Percentiles rank a stretch among this genome's conserved stretches.
Conservation (phyloP, 305 asterid genomes). For the Solanum hybrid region DNA sequence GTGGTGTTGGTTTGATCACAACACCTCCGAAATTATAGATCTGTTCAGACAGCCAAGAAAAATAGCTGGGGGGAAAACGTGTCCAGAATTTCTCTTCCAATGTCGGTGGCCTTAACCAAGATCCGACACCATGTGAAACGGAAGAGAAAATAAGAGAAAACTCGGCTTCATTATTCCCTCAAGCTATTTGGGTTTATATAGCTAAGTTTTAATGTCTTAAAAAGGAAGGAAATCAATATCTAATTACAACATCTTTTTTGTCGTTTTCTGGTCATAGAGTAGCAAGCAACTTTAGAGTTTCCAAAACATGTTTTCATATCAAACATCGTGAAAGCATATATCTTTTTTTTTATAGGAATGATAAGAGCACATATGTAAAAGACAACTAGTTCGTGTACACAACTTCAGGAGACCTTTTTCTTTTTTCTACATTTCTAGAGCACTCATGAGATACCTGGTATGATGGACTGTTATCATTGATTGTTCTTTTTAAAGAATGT, state of each 20-base stretch:
- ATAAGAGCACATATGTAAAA: neutral
- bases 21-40: neutral
- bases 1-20: neutral
- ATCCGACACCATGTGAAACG: neutral
- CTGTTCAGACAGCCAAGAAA: neutral
- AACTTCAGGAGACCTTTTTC: neutral
- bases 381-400: neutral
- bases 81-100: neutral
- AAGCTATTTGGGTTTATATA: neutral
- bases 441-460: neutral
- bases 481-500: neutral
- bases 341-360: neutral
- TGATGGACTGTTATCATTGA: neutral
- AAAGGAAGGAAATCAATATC: neutral
- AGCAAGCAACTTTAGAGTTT: neutral
- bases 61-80: neutral
- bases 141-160: neutral
- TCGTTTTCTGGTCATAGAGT: neutral
- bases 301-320: neutral
- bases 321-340: neutral
- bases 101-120: neutral
- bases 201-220: neutral
- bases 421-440: neutral
- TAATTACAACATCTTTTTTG: neutral
- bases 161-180: neutral